Conservation (phyloP, 495 filamentous ascomycete species). For the Hypoxylon crocopeplum region DNA sequence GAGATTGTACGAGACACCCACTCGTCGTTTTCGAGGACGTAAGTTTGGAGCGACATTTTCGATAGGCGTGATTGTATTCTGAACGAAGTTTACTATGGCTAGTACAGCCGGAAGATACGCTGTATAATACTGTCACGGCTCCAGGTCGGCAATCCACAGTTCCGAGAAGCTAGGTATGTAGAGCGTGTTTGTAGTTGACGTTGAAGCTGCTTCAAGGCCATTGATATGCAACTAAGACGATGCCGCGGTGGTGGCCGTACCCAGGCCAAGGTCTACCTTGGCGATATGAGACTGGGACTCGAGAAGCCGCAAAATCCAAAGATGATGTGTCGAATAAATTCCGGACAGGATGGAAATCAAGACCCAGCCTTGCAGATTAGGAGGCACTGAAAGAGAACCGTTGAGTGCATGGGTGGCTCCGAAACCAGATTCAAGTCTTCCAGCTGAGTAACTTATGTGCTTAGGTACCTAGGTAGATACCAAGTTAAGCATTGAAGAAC, state of each 20-base stretch:
- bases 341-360: background rate
- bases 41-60: conserved; percentile 55
- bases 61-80: background rate
- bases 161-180: background rate
- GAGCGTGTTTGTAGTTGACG: background rate
- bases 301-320: too few species aligned
- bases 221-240: conserved; percentile 1
- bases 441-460: background rate
- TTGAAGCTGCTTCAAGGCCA: background rate
- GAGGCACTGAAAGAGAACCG: background rate
- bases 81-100: background rate
- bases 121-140: background rate
- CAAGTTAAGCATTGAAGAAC: too few species aligned
- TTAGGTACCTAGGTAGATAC: background rate
- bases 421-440: background rate
- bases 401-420: background rate
- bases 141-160: too few species aligned
- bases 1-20: conserved; percentile 58
- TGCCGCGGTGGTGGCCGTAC: background rate
- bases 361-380: background rate
- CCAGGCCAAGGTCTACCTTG: background rate
- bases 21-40: conserved; percentile 61
- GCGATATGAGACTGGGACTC: too few species aligned
- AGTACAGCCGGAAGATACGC: background rate
- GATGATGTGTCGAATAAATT: too few species aligned